Percentiles rank a stretch among this genome's conserved stretches.
Conservation (phyloP, 805 yeast genomes). For the Kazachstania africana region DNA sequence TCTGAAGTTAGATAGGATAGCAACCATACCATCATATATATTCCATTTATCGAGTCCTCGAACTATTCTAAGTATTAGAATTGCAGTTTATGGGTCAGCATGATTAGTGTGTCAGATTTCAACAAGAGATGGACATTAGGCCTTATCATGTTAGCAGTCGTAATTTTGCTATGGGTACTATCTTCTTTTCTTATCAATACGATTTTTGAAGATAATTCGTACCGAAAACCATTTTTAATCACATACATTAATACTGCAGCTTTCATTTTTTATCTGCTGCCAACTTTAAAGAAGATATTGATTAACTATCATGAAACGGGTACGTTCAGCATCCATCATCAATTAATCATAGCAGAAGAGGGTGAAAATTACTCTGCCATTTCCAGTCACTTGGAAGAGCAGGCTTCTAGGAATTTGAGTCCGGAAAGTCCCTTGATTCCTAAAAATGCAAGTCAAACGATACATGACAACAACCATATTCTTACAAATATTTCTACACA, state of each 20-base stretch:
- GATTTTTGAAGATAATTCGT: constrained; percentile 54
- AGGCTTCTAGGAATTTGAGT: neutral
- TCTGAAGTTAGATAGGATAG: too few species aligned
- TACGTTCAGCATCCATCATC: constrained; percentile 15
- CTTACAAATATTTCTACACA: neutral
- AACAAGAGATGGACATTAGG: constrained; percentile 68
- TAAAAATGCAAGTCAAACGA: constrained; percentile 4
- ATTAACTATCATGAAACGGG: constrained; percentile 23
- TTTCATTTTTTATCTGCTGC: constrained; percentile 66
- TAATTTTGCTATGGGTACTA: constrained; percentile 80
- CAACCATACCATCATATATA: too few species aligned
- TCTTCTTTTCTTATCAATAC: constrained; percentile 79
- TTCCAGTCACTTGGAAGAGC: neutral
- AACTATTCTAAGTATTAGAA: too few species aligned
- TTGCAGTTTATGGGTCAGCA: too few species aligned
- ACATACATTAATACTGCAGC: constrained; percentile 87
- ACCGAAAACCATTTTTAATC: constrained; percentile 82
- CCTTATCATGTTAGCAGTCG: constrained; percentile 56
- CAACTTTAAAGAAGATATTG: constrained; percentile 30
- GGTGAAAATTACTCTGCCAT: constrained; percentile 3
- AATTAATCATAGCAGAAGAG: constrained; percentile 25
- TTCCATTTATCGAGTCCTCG: too few species aligned
- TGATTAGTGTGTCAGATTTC: too few species aligned
- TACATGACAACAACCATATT: neutral
- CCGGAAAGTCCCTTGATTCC: constrained; percentile 9